Conservation (phyloP, 306 rosid genomes). For the Medicago lupulina region DNA sequence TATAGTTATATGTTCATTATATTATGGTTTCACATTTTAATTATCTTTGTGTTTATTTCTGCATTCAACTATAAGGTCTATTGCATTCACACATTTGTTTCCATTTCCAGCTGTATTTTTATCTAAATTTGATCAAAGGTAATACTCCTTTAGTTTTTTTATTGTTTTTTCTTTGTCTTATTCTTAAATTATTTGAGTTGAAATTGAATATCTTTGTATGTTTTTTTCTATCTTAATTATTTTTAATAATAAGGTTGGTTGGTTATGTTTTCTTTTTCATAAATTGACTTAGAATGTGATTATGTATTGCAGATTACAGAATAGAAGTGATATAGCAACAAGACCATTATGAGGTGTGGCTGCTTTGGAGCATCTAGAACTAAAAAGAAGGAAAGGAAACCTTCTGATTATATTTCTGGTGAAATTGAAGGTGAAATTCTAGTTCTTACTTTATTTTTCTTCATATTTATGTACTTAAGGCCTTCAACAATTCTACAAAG, state of each 20-base stretch:
- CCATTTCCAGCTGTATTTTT: neutral
- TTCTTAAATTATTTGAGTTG: constrained; percentile 1
- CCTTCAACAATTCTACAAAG: constrained; percentile 11
- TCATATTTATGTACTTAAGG: constrained; percentile 1
- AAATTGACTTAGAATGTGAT: constrained; percentile 2
- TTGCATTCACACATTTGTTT: neutral
- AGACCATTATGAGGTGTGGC: constrained; percentile 5
- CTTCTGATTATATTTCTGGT: constrained; percentile 29
- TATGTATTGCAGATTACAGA: neutral
- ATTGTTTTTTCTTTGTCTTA: neutral
- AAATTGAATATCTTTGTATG: neutral
- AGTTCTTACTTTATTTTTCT: neutral
- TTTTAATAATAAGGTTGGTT: neutral
- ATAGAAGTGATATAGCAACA: neutral
- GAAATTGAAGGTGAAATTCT: constrained; percentile 64
- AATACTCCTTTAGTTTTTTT: neutral
- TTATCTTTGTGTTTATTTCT: neutral
- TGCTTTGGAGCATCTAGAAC: neutral
- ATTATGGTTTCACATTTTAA: neutral
- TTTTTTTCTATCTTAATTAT: neutral
- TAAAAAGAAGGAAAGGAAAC: neutral
- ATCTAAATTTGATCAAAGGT: neutral
- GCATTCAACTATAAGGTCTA: neutral
- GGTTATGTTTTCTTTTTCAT: neutral
- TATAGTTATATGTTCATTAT: neutral